Evolutionary conservation across 2,329 filamentous ascomycete species (phyloP), one percentile per base, ranked within the genome.

Genomic region (Neopestalotiopsis sp.): DNA sequence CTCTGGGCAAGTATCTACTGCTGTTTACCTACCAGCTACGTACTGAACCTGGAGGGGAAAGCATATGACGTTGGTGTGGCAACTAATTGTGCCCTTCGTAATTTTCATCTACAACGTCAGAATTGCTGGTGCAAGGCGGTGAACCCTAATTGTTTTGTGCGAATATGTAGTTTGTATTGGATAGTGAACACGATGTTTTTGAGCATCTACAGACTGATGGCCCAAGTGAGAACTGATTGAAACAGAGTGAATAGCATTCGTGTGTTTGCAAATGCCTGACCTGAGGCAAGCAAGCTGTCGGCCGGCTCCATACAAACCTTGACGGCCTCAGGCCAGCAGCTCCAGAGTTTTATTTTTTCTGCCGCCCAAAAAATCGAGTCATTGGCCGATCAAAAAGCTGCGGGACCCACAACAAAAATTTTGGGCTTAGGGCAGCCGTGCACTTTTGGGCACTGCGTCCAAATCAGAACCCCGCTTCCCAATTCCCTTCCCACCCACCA

Each of bases 361-460:
- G 28, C 59, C n/a, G 10, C 12, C 28, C 14, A 62, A 12, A 40
- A 62, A 62, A 62, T 62, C 59, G 59, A 62, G 59, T 62, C 59
- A 62, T 62, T 38, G 59, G 59, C 59, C 59, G 59, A 62, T 17
- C 30, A 17, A 28, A 14, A 17, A 24, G 30, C 57, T 34, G 57
- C 32, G 59, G 59, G 59, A 62, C 59, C 59, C 59, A 62, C 59
- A 62, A 38, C 59, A 62, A 62, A 59, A 62, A 62, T 62, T 62
- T 62, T 62, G 59, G 59, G 59, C 59, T 62, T 62, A 62, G 59
- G 59, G 59, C 59, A 62, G 59, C 59, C 32, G 30, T 62, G 59
- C 59, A 62, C 59, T 62, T 62, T 62, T 62, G 59, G 30, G 30
- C 32, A 13, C 17, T 13, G 12, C 58, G 9, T n/a, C 17, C 45